These are phyloP conservation scores for Aspergillus sp. DNA, from an alignment of 2,329 filamentous ascomycete species.

Conservation along the genomic window DNA sequence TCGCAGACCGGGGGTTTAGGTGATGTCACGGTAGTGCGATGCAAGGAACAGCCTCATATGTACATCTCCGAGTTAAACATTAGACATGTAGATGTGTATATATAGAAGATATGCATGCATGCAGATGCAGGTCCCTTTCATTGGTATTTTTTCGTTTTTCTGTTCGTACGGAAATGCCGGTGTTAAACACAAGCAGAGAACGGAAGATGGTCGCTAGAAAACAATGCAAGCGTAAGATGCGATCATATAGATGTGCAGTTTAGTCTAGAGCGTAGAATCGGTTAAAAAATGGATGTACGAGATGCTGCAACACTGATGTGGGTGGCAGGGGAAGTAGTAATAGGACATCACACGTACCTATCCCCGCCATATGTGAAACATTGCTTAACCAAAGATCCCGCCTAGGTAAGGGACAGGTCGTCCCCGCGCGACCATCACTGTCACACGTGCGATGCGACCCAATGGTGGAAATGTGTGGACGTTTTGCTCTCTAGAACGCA, in stretches of 20 bases:
- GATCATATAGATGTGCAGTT: not conserved
- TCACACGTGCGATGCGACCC: not conserved
- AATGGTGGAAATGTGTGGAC: not conserved
- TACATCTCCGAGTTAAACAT: not conserved
- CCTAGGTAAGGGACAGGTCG: not conserved
- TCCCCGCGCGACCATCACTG: not conserved
- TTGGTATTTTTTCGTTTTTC: not conserved
- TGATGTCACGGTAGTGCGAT: no score
- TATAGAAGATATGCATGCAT: not conserved
- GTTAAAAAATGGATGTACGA: not conserved
- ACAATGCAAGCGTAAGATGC: not conserved
- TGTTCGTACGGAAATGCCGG: not conserved
- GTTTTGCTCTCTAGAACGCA: slow-evolving; percentile 9
- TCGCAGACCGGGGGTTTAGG: no score
- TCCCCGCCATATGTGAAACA: not conserved
- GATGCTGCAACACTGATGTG: not conserved
- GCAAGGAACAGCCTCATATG: not conserved
- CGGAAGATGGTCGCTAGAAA: not conserved
- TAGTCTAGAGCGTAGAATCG: not conserved
- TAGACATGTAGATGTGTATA: not conserved
- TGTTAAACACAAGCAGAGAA: not conserved
- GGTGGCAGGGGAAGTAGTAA: not conserved
- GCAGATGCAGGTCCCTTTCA: not conserved
- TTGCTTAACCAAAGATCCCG: not conserved
- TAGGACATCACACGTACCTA: not conserved